These are phyloP conservation scores for Asterella californica DNA, from an alignment of 225 moss, liverwort and hornwort species.

Conservation along the genomic window DNA sequence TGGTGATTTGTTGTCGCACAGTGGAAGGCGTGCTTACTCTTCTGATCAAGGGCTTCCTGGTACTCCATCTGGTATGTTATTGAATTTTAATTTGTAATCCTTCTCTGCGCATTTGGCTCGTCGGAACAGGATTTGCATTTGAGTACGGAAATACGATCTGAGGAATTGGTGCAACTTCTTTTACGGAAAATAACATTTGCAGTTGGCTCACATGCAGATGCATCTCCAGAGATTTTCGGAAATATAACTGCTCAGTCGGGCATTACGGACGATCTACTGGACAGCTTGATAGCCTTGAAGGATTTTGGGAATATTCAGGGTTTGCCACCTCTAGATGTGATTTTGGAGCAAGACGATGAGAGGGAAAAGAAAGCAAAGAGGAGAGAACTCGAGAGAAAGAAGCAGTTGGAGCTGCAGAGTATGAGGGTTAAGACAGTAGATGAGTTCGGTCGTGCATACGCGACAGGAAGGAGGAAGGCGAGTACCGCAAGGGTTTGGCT, in stretches of 20 bases:
- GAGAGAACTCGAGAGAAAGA: conserved; percentile 77
- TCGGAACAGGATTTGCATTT: background rate
- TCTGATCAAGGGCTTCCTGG: conserved; percentile 16
- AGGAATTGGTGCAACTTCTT: background rate
- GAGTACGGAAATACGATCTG: too few relatives aligned
- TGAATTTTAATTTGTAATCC: conserved; percentile 7
- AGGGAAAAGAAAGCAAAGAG: conserved; percentile 80
- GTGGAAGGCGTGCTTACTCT: conserved; percentile 20
- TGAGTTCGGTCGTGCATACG: conserved; percentile 83
- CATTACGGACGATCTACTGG: conserved; percentile 80
- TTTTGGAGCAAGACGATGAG: conserved; percentile 85
- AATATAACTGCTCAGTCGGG: conserved; percentile 59
- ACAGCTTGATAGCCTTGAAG: conserved; percentile 87
- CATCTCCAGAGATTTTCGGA: conserved; percentile 42
- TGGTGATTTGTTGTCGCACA: conserved; percentile 3
- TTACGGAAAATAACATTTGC: background rate
- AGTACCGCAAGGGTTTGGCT: conserved; percentile 93
- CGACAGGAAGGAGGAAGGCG: conserved; percentile 85
- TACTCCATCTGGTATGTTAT: conserved; percentile 20
- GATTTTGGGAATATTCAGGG: conserved; percentile 85
- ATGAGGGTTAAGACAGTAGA: conserved; percentile 85
- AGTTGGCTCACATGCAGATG: conserved; percentile 16
- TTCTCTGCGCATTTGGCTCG: background rate
- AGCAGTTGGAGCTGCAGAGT: conserved; percentile 77
- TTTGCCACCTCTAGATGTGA: conserved; percentile 76